Evolutionary conservation across 2,329 filamentous ascomycete genomes (phyloP).

Genomic region (Aphanoascus verrucosus): DNA sequence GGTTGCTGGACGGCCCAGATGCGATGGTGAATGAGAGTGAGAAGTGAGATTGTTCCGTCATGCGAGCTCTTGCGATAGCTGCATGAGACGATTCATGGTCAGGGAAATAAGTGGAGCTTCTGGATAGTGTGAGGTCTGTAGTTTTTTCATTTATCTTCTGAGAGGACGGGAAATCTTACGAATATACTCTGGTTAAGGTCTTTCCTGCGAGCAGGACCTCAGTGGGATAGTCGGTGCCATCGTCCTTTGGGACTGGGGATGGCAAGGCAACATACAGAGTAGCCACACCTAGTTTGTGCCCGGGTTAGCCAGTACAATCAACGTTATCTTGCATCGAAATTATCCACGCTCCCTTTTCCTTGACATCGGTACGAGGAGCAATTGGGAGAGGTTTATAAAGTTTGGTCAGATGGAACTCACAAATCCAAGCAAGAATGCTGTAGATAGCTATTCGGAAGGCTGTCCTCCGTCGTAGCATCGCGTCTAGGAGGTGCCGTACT

Average conservation of each 20-base stretch:
- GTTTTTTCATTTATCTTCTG: neutral
- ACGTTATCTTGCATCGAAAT: no score
- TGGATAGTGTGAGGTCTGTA: neutral
- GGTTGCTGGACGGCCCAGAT: neutral
- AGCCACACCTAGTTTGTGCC: neutral
- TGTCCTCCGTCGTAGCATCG: neutral
- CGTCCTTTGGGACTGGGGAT: neutral
- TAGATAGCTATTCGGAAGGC: neutral
- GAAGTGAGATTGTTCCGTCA: neutral
- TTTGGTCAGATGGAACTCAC: neutral
- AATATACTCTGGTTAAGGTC: constrained; percentile 1
- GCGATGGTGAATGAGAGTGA: neutral
- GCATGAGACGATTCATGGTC: neutral
- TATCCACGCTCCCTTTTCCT: no score
- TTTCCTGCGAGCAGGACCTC: neutral
- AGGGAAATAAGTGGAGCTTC: neutral
- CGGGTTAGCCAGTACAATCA: neutral
- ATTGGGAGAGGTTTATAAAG: neutral
- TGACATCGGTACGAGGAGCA: no score
- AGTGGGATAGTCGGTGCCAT: constrained; percentile 3
- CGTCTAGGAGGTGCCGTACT: neutral
- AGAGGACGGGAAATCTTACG: neutral
- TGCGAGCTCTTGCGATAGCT: neutral
- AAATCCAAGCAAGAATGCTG: neutral
- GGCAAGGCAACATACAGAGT: neutral